Evolutionary conservation across 345 rosid species (phyloP).

Genomic region (Eucalyptus cloeziana): DNA sequence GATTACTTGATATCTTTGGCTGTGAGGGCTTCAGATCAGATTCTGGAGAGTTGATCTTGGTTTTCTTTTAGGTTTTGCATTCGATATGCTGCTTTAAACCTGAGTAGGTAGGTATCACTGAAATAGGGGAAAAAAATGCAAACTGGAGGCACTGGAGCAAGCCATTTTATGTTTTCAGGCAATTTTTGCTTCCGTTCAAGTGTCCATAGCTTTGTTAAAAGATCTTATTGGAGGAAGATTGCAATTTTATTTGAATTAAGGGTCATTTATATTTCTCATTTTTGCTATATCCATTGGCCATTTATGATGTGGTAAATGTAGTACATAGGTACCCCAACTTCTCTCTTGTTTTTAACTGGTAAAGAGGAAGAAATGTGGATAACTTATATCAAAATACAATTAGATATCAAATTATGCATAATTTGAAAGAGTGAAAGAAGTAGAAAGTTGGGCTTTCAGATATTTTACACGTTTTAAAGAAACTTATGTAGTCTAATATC

Average conservation of each 20-base stretch:
- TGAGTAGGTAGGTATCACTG: background rate
- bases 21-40: background rate
- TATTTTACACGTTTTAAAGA: background rate
- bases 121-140: background rate
- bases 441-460: background rate
- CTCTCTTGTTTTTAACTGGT: background rate
- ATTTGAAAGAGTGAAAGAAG: background rate
- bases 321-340: background rate
- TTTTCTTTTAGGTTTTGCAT: background rate
- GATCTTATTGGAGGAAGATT: background rate
- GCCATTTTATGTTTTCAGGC: background rate
- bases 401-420: background rate
- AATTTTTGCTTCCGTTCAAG: background rate
- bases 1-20: background rate
- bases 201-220: background rate
- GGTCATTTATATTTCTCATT: background rate
- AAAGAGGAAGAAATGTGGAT: background rate
- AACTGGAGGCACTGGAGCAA: background rate
- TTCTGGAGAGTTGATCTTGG: background rate
- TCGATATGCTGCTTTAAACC: background rate
- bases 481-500: background rate
- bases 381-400: background rate
- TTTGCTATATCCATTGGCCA: background rate
- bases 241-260: background rate
- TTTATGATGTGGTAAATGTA: background rate